A percentile compares a stretch with the other conserved stretches of the same genome.
These are phyloP conservation scores for Boletus sp. DNA, from an alignment of 1,284 basidiomycete species.

Conservation along the genomic window DNA sequence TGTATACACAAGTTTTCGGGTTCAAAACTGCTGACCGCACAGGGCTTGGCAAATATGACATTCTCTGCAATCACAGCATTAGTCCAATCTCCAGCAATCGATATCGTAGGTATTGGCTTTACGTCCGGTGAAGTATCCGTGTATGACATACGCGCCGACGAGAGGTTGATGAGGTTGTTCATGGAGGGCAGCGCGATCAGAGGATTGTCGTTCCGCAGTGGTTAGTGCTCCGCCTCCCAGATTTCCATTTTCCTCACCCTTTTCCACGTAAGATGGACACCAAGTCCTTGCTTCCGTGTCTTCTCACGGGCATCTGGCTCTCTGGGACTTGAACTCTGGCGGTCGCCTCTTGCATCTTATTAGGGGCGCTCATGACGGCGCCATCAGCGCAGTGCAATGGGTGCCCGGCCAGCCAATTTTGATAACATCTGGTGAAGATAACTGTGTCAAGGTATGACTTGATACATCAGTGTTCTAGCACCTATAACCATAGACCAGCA, in stretches of 20 bases:
- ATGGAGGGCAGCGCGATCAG: slow-evolving; percentile 81
- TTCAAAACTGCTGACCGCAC: slow-evolving; percentile 46
- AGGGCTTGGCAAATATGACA: slow-evolving; percentile 43
- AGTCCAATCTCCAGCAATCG: slow-evolving; percentile 91
- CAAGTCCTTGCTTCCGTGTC: slow-evolving; percentile 84
- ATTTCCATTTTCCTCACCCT: slow-evolving; percentile 4
- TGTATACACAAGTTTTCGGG: slow-evolving; percentile 63
- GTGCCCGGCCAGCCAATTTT: slow-evolving; percentile 87
- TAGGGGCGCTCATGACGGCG: slow-evolving; percentile 82
- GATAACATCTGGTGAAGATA: slow-evolving; percentile 86
- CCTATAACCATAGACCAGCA: slow-evolving; percentile 52
- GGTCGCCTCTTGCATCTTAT: slow-evolving; percentile 81
- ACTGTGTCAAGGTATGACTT: slow-evolving; percentile 77
- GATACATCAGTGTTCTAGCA: background rate
- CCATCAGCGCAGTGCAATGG: slow-evolving; percentile 81
- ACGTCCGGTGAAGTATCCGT: slow-evolving; percentile 84
- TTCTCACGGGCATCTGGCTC: slow-evolving; percentile 79
- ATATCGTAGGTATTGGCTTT: slow-evolving; percentile 91
- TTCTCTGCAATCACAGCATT: slow-evolving; percentile 68
- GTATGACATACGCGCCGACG: slow-evolving; percentile 87
- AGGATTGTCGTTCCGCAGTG: slow-evolving; percentile 83
- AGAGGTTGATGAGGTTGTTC: slow-evolving; percentile 81
- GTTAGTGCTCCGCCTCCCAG: slow-evolving; percentile 40
- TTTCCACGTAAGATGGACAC: slow-evolving; percentile 63
- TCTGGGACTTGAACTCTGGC: slow-evolving; percentile 87